Evolutionary conservation across 441 rosid species (phyloP).

Genomic region (Gossypium aridum): DNA sequence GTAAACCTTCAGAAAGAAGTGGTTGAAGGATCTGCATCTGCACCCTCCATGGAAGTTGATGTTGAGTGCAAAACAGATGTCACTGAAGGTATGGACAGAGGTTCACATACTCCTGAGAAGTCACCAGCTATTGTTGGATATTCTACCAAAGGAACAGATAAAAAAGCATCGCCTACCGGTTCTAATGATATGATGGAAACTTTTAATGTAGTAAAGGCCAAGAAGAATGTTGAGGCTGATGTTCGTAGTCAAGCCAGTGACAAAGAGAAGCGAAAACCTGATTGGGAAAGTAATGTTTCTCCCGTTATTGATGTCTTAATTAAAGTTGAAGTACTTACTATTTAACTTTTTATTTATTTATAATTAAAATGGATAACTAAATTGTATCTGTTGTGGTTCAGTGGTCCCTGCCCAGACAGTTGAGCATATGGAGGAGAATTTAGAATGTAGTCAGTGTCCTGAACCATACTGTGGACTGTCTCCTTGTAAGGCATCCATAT

Average conservation of each 20-base stretch:
- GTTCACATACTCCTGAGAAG: constrained; percentile 24
- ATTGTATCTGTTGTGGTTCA: constrained; percentile 15
- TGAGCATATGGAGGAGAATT: constrained; percentile 27
- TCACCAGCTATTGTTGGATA: constrained; percentile 14
- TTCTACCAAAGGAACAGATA: constrained; percentile 22
- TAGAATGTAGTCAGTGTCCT: constrained; percentile 19
- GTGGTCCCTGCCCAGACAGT: constrained; percentile 21
- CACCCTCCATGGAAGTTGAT: constrained; percentile 16
- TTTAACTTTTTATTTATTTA: not conserved
- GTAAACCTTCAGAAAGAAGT: constrained; percentile 24
- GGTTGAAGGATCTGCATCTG: constrained; percentile 24
- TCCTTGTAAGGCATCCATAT: constrained; percentile 14
- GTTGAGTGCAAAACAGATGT: constrained; percentile 25
- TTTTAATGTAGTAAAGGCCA: constrained; percentile 28
- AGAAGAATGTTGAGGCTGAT: constrained; percentile 27
- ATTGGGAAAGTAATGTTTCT: constrained; percentile 18
- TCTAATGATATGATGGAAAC: constrained; percentile 23
- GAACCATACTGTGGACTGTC: constrained; percentile 18
- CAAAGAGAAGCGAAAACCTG: constrained; percentile 20
- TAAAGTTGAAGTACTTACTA: not conserved
- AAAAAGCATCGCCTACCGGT: constrained; percentile 21
- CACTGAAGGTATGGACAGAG: constrained; percentile 17
- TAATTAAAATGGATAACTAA: not conserved
- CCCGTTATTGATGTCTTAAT: not conserved
- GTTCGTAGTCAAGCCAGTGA: constrained; percentile 15